Base-by-base conservation (phyloP, 192 early-diverging fungal species). In the Backusella liffmaniae region DNA sequence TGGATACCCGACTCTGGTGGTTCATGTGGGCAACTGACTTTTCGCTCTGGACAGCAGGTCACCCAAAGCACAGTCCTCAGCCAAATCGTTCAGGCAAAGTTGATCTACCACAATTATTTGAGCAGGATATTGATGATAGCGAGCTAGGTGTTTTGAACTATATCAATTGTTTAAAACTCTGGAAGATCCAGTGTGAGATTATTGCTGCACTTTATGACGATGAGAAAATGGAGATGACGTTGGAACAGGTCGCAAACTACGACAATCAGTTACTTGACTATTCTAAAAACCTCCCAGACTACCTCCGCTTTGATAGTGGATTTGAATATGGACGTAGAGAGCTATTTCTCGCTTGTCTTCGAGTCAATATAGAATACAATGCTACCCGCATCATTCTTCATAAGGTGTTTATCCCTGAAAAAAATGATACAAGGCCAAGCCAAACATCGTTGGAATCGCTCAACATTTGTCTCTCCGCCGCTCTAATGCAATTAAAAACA, bases 1-100 rank as follows among this genome's bases (percentile, higher is more conserved):
- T 83, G 66, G 82, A 83, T 42, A 79, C 77, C 32, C 75, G 82
- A 26, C 75, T 83, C 46, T 83, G 82, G 82, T 83, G 82, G 82
- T 79, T 37, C 71, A 73, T 76, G 5, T 83, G 82, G 82, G 35
- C 77, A 16, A 66, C 73, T 32, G 77, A 79, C 41, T 74, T 83
- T 37, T 79, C 73, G 13, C 56, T 77, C 16, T 77, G 76, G 26
- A 72, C 77, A 23, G 70, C 75, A 29, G 82, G 82, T 56, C 67
- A 32, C 32, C 72, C 78, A 13, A 73, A 73, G 15, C 74, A 72
- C 70, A 62, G 66, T 1, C 74, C 77, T 29, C 72, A 73, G 18
- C 16, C 53, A 23, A 35, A 29, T 2, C 29, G 34, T 51, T 26
- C 34, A 2, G 78, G 77, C 18, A 56, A 72, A 26, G 69, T 77